Conservation (phyloP, 1,284 basidiomycete species). For the Leccinum variabile region DNA sequence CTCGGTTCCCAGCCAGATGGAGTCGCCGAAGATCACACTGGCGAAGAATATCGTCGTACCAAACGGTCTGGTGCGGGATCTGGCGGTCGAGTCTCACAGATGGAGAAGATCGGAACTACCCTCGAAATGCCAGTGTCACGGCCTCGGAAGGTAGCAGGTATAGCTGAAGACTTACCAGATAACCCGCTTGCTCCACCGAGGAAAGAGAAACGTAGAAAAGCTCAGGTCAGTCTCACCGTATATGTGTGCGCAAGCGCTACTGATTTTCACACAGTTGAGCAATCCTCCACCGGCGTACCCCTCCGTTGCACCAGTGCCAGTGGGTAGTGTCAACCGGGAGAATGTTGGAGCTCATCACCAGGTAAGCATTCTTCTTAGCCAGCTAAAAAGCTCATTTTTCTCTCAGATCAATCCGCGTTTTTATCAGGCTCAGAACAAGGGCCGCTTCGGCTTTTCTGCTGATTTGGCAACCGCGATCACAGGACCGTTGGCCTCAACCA, state of each 20-base stretch:
- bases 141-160: background rate
- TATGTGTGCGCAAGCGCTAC: background rate
- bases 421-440: background rate
- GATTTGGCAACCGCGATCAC: background rate
- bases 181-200: background rate
- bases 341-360: background rate
- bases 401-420: background rate
- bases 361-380: background rate
- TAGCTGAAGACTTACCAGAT: background rate
- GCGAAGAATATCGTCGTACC: background rate
- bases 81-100: background rate
- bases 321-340: background rate
- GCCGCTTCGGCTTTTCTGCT: background rate
- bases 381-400: background rate
- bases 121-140: background rate
- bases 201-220: background rate
- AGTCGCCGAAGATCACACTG: background rate
- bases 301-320: background rate
- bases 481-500: no score
- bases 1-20: background rate
- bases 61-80: background rate
- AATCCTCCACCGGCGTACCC: background rate
- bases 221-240: background rate
- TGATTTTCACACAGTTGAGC: background rate
- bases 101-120: background rate